Conservation (phyloP, 108 stramenopile species). For the Craspedostauros australis region DNA sequence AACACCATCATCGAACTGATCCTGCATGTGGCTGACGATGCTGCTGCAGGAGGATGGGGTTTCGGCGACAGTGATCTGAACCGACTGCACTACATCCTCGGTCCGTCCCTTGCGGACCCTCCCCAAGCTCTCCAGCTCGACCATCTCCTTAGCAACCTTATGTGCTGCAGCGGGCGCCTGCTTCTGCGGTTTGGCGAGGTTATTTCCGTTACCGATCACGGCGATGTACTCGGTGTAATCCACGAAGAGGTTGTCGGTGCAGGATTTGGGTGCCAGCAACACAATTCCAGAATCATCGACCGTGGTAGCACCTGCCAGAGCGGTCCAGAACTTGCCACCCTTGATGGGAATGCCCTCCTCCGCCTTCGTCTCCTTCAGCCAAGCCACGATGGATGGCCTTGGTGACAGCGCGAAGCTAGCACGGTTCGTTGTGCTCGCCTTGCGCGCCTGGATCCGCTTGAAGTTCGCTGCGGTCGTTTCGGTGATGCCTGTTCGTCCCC, state of each 20-base stretch:
- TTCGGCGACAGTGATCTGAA: slow-evolving; percentile 42
- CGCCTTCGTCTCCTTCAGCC: slow-evolving; percentile 69
- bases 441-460: slow-evolving; percentile 20
- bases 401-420: slow-evolving; percentile 18
- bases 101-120: slow-evolving; percentile 52
- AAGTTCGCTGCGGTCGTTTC: too few relatives aligned
- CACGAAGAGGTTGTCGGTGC: slow-evolving; percentile 34
- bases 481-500: slow-evolving; percentile 4
- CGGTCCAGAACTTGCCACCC: slow-evolving; percentile 80
- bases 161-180: slow-evolving; percentile 3
- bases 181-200: slow-evolving; percentile 30
- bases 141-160: slow-evolving; percentile 13
- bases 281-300: slow-evolving; percentile 78
- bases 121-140: slow-evolving; percentile 39
- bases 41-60: slow-evolving; percentile 44
- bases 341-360: slow-evolving; percentile 61
- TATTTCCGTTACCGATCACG: slow-evolving; percentile 68
- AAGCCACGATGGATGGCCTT: slow-evolving; percentile 63
- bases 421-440: slow-evolving; percentile 9
- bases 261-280: slow-evolving; percentile 56
- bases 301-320: slow-evolving; percentile 64
- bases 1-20: slow-evolving; percentile 59
- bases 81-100: slow-evolving; percentile 57
- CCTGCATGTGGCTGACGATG: slow-evolving; percentile 49
- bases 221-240: slow-evolving; percentile 56